These are phyloP conservation scores for Rhynchospora tenuis DNA, from an alignment of 176 grass and related monocot genomes.

Conservation along the genomic window DNA sequence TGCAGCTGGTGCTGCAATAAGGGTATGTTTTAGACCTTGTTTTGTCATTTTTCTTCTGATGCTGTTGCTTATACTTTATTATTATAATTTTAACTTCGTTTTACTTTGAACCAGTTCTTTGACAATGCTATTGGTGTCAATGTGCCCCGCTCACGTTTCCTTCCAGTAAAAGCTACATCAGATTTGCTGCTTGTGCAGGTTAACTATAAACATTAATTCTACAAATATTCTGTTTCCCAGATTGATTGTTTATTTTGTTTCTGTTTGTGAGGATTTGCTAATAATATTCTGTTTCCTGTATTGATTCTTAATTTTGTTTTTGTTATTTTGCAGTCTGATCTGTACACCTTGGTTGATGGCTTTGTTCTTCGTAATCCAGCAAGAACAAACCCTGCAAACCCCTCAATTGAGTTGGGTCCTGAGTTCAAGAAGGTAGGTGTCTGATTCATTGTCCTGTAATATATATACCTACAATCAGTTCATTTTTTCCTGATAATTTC, in stretches of 20 bases:
- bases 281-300: too few relatives aligned
- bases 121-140: conserved; percentile 88
- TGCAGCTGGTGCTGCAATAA: conserved; percentile 90
- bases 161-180: conserved; percentile 95
- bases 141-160: conserved; percentile 77
- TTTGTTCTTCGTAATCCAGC: conserved; percentile 84
- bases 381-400: conserved; percentile 73
- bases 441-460: background rate
- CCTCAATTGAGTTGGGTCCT: conserved; percentile 82
- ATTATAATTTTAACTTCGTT: conserved; percentile 11
- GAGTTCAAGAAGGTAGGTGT: conserved; percentile 89
- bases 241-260: background rate
- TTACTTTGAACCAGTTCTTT: conserved; percentile 61
- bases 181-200: conserved; percentile 99
- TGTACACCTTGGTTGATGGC: conserved; percentile 93
- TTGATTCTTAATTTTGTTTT: conserved; percentile 17
- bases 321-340: conserved; percentile 87
- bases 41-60: conserved; percentile 15
- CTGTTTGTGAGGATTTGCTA: background rate
- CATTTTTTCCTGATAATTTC: background rate
- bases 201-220: conserved; percentile 11
- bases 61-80: background rate
- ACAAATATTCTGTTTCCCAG: conserved; percentile 3
- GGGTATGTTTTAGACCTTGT: conserved; percentile 38
- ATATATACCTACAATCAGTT: background rate